These are phyloP conservation scores for Penicillium sp. DNA, from an alignment of 2,329 filamentous ascomycete genomes.

Conservation along the genomic window DNA sequence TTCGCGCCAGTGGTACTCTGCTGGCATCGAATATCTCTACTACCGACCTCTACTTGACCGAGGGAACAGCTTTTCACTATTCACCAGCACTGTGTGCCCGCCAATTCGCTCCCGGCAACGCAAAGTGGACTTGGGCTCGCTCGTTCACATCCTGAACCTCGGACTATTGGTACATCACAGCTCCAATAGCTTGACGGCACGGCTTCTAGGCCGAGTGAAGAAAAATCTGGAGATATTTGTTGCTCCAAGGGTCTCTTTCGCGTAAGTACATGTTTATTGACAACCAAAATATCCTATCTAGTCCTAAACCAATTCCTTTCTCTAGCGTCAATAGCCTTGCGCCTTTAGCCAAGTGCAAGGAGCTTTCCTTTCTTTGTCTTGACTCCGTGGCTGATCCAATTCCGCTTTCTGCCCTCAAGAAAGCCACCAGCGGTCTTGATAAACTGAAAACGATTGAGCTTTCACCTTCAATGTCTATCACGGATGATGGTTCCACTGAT, in stretches of 20 bases:
- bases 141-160: conserved; percentile 56
- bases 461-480: conserved; percentile 21
- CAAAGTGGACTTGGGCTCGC: conserved; percentile 45
- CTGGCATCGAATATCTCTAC: conserved; percentile 54
- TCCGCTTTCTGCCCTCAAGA: conserved; percentile 49
- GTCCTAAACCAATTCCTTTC: neutral
- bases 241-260: conserved; percentile 59
- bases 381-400: conserved; percentile 53
- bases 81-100: conserved; percentile 56
- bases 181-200: conserved; percentile 56
- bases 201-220: conserved; percentile 56
- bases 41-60: conserved; percentile 48
- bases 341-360: conserved; percentile 54
- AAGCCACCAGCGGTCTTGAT: conserved; percentile 48
- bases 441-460: conserved; percentile 48
- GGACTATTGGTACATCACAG: conserved; percentile 58
- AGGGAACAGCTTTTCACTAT: conserved; percentile 53
- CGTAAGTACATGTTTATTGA: conserved; percentile 34
- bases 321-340: conserved; percentile 54
- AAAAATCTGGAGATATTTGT: conserved; percentile 53
- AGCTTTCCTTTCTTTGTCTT: conserved; percentile 52
- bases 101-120: conserved; percentile 43
- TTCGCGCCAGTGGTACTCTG: conserved; percentile 57
- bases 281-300: neutral
- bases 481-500: neutral